Base-by-base conservation (phyloP, 108 stramenopile genomes). In the Cyclotella kingstonii region DNA sequence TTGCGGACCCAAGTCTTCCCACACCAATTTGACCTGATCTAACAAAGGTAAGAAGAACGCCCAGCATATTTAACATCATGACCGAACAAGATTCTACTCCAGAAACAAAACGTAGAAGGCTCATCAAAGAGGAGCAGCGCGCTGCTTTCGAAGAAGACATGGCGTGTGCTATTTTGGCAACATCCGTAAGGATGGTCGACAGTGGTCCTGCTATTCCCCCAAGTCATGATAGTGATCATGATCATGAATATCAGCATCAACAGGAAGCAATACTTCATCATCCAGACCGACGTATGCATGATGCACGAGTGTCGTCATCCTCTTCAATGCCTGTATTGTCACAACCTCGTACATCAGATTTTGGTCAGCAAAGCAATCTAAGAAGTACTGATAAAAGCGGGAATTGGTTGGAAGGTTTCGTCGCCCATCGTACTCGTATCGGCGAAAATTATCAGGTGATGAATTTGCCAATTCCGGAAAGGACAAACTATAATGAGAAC, bases 361-460 rank as follows among this genome's bases (percentile, higher is more conserved):
- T n/a, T 29, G 31, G 2, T 9, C 26, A 51, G 12, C 11, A 30
- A 26, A 11, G 49, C 26, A 3, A 7, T 51, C 29, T 14, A 29
- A 30, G 18, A 22, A 1, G 21, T 2, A 1, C 14, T 5, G 52
- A 54, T 19, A 52, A 40, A 5, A 45, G 23, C 2, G 69, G 54
- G 3, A 54, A 39, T 38, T 70, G 69, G 69, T 49, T 70, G 34
- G 17, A 47, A 29, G 55, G 28, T 47, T 62, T 47, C 29, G 49
- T 60, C 18, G 46, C 69, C 30, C 60, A 48, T 56, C 69, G 56
- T 33, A 62, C 69, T 8, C 53, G 69, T 22, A 17, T 70, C 15
- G 69, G 69, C 1, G 18, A 44, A 10, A 40, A 62, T 30, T 70
- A 54, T 31, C 69, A 70, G 52, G 69, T 70, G 19, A 22, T 54